Evolutionary conservation across 2,329 filamentous ascomycete species (phyloP), one percentile per base, ranked within the genome.

Genomic region (Ceratocystiopsis brevicomis): DNA sequence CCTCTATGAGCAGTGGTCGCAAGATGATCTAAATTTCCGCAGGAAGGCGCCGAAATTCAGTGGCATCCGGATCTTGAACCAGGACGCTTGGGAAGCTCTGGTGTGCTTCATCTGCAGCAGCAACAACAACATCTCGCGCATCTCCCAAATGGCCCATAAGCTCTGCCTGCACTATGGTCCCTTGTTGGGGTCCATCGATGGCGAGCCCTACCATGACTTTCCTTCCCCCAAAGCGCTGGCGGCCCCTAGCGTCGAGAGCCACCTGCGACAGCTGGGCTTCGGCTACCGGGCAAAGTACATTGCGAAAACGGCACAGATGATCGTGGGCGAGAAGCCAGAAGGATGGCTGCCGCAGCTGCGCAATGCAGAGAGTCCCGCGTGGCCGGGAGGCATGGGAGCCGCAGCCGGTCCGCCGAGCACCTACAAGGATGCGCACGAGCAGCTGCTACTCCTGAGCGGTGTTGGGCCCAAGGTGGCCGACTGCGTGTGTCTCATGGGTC

Each of bases 401-500:
- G 10, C 10, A 2, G 25, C 25, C 10, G 25, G 25, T 10, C 18
- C 14, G 13, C 13, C 12, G 21, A 15, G 30, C n/a, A 39, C 45
- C 0, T 96, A 92, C 59, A 76, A 76, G 38, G 65, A 71, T 41
- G 88, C 90, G 0, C 90, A 95, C 53, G 77, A 83, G 47, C 72
- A 81, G 50, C 67, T 98, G 2, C 67, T 96, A 1, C 63, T 70
- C 6, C 67, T 98, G 18, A 76, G 86, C 45, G 90, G 90, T 1
- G 92, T 98, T 6, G 90, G 90, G 0, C 90, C 92, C 1, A 98
- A 98, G 59, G 90, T 98, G 1, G 82, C 90, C 6, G 92, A 98
- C 57, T 98, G 92, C 56, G 87, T 96, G 9, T 94, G 83, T 56
- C 65, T 98, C 17, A 95, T 98, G 81, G 92, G 92, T 0, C 63